Evolutionary conservation across 768 basidiomycete genomes (phyloP), one percentile per base, ranked within the genome.

Genomic region (Chalciporus chontae): DNA sequence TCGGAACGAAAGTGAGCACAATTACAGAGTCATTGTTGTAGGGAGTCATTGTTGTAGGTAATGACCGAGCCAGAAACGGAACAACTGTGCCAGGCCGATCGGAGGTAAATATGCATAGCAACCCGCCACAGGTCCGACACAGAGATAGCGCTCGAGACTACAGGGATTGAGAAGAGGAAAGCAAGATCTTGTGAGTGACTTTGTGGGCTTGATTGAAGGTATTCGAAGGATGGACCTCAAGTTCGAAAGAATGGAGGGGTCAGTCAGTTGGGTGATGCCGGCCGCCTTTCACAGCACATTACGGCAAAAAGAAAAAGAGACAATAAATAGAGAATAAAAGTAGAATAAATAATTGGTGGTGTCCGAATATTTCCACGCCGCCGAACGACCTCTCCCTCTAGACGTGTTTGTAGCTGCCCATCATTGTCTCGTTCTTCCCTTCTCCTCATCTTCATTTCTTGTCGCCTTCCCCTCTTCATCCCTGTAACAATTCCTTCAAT

Each of bases 371-470:
- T 69, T 45, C 60, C 65, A 69, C 67, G 66, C 55, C 58, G 32
- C 63, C 56, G 54, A 65, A 65, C 63, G 41, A 52, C 58, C 53
- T 24, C 46, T 38, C 41, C 37, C 51, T 55, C 51, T 51, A 26
- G 36, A 53, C 46, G 42, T 51, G 55, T 48, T 45, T 41, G 51
- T 50, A 39, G 32, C 45, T 51, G 5, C 40, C 27, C 62, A 64
- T 53, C 62, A 53, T 54, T 51, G 54, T 59, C 59, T 63, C 66
- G 40, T 65, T 60, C 60, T 58, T 61, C 59, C 64, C 63, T 58
- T 61, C 59, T 64, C 67, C 53, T 65, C 59, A 62, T 63, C 60
- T 57, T 61, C 58, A 53, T 52, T 65, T 63, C 56, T 59, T 56
- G 41, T 54, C 47, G 43, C 14, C 39, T 56, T 40, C 49, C 34